Percentiles rank a stretch among this genome's conserved stretches.
These are phyloP conservation scores for Talaromyces albobiverticillius DNA, from an alignment of 2,329 filamentous ascomycete genomes.

Conservation along the genomic window DNA sequence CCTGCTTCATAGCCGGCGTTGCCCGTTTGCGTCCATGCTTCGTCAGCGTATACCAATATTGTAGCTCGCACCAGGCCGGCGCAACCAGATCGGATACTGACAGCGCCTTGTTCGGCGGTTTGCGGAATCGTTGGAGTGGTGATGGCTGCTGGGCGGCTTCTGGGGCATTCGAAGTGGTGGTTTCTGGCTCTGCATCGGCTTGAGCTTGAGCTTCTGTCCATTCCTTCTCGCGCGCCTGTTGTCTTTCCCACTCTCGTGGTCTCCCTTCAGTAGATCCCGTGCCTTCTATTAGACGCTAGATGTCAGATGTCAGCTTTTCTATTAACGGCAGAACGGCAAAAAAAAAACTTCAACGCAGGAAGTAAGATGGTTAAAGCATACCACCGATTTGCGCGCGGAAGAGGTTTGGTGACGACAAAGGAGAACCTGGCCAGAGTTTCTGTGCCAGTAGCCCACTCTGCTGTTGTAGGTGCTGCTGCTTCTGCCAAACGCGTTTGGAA, in stretches of 20 bases:
- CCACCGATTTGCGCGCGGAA: constrained; percentile 21
- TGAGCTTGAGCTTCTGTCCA: constrained; percentile 18
- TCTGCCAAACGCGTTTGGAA: constrained; percentile 20
- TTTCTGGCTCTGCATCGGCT: background rate
- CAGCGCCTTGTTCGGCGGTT: constrained; percentile 71
- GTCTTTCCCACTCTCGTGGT: constrained; percentile 29
- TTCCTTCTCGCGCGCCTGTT: constrained; percentile 24
- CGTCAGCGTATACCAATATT: constrained; percentile 84
- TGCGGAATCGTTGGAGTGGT: constrained; percentile 76
- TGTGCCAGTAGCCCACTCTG: background rate
- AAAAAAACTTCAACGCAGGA: background rate
- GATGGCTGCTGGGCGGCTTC: constrained; percentile 36
- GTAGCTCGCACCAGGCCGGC: constrained; percentile 92
- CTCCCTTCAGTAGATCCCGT: constrained; percentile 35
- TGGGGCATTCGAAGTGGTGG: background rate
- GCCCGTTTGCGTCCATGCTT: constrained; percentile 70
- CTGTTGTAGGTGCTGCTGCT: constrained; percentile 17
- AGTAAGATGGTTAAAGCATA: constrained; percentile 19
- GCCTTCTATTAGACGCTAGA: constrained; percentile 61
- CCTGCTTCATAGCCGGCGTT: constrained; percentile 81
- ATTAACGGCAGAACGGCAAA: background rate
- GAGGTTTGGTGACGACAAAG: constrained; percentile 23
- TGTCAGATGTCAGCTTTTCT: constrained; percentile 58
- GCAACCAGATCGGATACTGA: constrained; percentile 86
- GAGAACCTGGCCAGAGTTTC: constrained; percentile 20